Evolutionary conservation across 192 early-diverging fungal genomes (phyloP).

Genomic region (Rhizoclosmatium globosum): DNA sequence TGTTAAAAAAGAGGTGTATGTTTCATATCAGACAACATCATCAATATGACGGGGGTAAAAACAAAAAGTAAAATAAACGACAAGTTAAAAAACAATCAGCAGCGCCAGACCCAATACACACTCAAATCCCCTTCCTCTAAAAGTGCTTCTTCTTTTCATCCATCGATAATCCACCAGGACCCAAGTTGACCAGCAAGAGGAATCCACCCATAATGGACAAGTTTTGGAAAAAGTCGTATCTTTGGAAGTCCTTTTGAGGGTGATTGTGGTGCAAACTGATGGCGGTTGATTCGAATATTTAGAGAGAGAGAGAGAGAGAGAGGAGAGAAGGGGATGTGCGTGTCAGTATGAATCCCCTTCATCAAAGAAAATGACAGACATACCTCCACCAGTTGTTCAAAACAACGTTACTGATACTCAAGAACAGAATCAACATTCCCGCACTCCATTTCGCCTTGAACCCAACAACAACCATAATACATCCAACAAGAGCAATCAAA

Average conservation of each 20-base stretch:
- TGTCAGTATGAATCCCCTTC: constrained; percentile 43
- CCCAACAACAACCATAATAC: constrained; percentile 94
- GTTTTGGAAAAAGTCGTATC: constrained; percentile 99
- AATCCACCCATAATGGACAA: constrained; percentile 96
- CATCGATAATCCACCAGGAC: constrained; percentile 88
- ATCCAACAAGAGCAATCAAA: constrained; percentile 79
- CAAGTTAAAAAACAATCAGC: no score
- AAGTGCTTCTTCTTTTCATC: constrained; percentile 98
- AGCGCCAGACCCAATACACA: no score
- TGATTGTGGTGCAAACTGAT: no score
- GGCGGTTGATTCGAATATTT: no score
- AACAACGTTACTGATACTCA: constrained; percentile 89
- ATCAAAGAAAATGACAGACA: no score
- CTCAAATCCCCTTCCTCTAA: constrained; percentile 51
- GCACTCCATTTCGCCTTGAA: constrained; percentile 99
- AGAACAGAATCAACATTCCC: constrained; percentile 88
- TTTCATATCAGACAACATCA: no score
- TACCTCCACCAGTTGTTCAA: constrained; percentile 99
- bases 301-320: not conserved
- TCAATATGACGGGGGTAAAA: no score
- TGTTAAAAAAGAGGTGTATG: no score
- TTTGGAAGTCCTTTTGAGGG: constrained; percentile 80
- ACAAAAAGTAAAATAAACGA: no score
- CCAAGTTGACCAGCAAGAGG: constrained; percentile 90
- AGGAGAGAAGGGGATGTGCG: no score